Evolutionary conservation across 768 basidiomycete genomes (phyloP).

Genomic region (Boletus insuetus): DNA sequence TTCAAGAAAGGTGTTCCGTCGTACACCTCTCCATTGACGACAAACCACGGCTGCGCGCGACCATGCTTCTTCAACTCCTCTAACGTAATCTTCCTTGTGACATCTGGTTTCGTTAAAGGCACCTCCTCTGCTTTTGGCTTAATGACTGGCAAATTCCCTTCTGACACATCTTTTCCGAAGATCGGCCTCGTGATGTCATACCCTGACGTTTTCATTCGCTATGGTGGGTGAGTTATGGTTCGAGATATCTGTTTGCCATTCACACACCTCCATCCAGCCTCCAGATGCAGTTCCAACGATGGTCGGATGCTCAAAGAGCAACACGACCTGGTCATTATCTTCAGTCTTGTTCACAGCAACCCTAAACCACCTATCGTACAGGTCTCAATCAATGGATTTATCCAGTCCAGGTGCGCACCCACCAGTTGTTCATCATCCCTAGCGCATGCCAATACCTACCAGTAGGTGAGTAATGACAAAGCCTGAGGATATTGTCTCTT

Average conservation of each 20-base stretch:
- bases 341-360: constrained; percentile 44
- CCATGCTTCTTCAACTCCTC: constrained; percentile 42
- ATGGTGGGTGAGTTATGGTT: neutral
- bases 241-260: neutral
- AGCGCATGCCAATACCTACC: constrained; percentile 49
- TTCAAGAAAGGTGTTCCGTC: constrained; percentile 49
- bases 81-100: constrained; percentile 42
- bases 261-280: constrained; percentile 58
- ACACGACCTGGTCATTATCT: constrained; percentile 18
- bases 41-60: constrained; percentile 45
- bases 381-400: neutral
- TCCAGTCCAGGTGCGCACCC: neutral
- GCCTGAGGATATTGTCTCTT: neutral
- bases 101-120: constrained; percentile 44
- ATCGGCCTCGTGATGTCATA: constrained; percentile 41
- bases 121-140: constrained; percentile 20
- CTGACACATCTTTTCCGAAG: constrained; percentile 24
- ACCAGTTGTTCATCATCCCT: constrained; percentile 58
- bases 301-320: constrained; percentile 61
- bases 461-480: constrained; percentile 4
- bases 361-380: constrained; percentile 50
- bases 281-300: constrained; percentile 44
- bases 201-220: constrained; percentile 47
- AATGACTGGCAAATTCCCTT: neutral
- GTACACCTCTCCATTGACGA: constrained; percentile 55